Conservation (phyloP, 2,329 filamentous ascomycete genomes). For the Neopestalotiopsis sp. region DNA sequence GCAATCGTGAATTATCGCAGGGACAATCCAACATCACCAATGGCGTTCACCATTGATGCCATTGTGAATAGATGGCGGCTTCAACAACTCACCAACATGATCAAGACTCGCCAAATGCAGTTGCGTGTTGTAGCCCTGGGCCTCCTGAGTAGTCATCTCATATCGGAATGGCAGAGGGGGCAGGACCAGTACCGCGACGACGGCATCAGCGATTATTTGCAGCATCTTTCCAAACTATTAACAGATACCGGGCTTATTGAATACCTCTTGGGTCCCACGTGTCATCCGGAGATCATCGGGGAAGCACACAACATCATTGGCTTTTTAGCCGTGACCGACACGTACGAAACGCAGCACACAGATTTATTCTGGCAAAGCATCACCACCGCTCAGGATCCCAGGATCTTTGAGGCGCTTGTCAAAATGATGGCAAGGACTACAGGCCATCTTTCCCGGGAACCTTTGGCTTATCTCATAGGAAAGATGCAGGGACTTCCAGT, state of each 20-base stretch:
- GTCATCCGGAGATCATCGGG: slow-evolving; percentile 86
- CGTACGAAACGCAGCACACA: slow-evolving; percentile 74
- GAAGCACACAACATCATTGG: slow-evolving; percentile 84
- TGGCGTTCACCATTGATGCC: slow-evolving; percentile 48
- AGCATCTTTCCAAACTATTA: slow-evolving; percentile 73
- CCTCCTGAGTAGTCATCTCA: slow-evolving; percentile 74
- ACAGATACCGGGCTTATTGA: slow-evolving; percentile 75
- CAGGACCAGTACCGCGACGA: slow-evolving; percentile 47
- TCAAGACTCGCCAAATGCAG: slow-evolving; percentile 89
- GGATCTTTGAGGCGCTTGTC: slow-evolving; percentile 81
- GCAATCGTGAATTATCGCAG: slow-evolving; percentile 38
- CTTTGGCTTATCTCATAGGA: slow-evolving; percentile 69
- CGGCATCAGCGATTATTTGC: slow-evolving; percentile 51
- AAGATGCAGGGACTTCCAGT: slow-evolving; percentile 73
- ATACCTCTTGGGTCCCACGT: slow-evolving; percentile 89
- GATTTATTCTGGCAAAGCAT: slow-evolving; percentile 87
- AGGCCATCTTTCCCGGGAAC: slow-evolving; percentile 52
- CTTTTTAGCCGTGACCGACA: slow-evolving; percentile 81
- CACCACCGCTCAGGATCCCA: slow-evolving; percentile 79
- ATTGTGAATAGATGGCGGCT: slow-evolving; percentile 74
- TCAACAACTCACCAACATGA: slow-evolving; percentile 69
- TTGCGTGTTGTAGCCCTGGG: slow-evolving; percentile 80
- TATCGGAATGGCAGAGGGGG: slow-evolving; percentile 67
- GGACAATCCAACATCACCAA: slow-evolving; percentile 43
- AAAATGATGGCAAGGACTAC: slow-evolving; percentile 62